Percentiles rank a stretch among this genome's conserved stretches.
Conservation (phyloP, 2,329 filamentous ascomycete species). For the Huntiella omanensis region DNA sequence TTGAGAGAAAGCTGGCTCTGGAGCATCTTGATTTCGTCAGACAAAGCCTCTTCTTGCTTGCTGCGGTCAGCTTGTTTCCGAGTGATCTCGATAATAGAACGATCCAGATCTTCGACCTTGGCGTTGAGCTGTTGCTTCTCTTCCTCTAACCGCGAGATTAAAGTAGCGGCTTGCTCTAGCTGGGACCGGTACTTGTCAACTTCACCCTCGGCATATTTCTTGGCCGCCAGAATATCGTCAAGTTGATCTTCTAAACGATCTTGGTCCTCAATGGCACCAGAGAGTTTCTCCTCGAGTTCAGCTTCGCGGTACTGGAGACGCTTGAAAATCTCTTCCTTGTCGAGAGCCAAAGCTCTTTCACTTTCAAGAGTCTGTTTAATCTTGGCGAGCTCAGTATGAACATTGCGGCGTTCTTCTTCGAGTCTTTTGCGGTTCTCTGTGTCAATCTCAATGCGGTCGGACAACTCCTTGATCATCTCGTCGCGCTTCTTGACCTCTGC, state of each 20-base stretch:
- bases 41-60: conserved; percentile 55
- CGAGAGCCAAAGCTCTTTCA: conserved; percentile 81
- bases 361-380: conserved; percentile 92
- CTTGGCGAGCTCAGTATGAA: conserved; percentile 68
- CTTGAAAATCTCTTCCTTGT: conserved; percentile 98
- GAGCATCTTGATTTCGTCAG: conserved; percentile 75
- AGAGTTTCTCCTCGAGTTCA: conserved; percentile 81
- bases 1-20: conserved; percentile 78
- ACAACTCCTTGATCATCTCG: conserved; percentile 75
- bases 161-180: conserved; percentile 73
- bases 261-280: conserved; percentile 82
- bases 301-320: conserved; percentile 81
- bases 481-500: conserved; percentile 90
- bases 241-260: conserved; percentile 86
- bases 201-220: conserved; percentile 74
- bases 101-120: conserved; percentile 50
- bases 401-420: conserved; percentile 78
- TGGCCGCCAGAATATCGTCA: conserved; percentile 71
- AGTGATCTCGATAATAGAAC: conserved; percentile 51
- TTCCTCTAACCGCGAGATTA: conserved; percentile 69
- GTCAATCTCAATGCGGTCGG: conserved; percentile 66
- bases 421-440: conserved; percentile 55
- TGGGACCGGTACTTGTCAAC: conserved; percentile 62
- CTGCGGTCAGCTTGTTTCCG: conserved; percentile 53
- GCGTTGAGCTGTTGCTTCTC: conserved; percentile 62